phyloP scores from a whole-genome alignment of 371 early-diverging fungal genomes.

The Actinomucor elegans region DNA sequence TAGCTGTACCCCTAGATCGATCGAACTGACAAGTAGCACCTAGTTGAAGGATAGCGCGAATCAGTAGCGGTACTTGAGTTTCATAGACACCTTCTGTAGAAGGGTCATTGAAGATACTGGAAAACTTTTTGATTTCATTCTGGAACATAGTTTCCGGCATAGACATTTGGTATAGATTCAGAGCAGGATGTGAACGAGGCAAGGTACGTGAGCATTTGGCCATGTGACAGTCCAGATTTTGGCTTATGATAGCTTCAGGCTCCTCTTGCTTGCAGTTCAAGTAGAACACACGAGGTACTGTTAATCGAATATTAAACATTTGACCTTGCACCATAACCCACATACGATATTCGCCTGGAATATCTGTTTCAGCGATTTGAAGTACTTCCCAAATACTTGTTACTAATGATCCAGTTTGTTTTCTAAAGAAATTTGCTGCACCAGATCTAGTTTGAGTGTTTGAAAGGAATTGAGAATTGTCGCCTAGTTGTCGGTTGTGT shows the following conservation, averaged over 20 bases:
- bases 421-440: slow-evolving; percentile 49
- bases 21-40: slow-evolving; percentile 60
- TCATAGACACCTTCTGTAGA: slow-evolving; percentile 94
- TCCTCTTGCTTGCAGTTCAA: slow-evolving; percentile 75
- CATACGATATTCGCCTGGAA: slow-evolving; percentile 79
- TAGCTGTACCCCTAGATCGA: slow-evolving; percentile 20
- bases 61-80: slow-evolving; percentile 76
- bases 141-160: slow-evolving; percentile 81
- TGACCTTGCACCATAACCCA: slow-evolving; percentile 79
- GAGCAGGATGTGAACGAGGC: slow-evolving; percentile 65
- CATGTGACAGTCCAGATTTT: slow-evolving; percentile 30
- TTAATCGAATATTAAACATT: slow-evolving; percentile 68
- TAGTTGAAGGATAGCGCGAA: slow-evolving; percentile 78
- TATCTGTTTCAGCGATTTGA: slow-evolving; percentile 81
- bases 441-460: slow-evolving; percentile 6
- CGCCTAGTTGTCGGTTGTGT: slow-evolving; percentile 35
- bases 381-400: slow-evolving; percentile 80
- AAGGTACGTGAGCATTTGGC: slow-evolving; percentile 49
- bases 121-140: slow-evolving; percentile 68
- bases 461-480: slow-evolving; percentile 3
- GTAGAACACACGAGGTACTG: slow-evolving; percentile 84
- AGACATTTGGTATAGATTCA: slow-evolving; percentile 75
- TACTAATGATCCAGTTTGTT: slow-evolving; percentile 58
- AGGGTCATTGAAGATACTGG: slow-evolving; percentile 82
- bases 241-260: slow-evolving; percentile 22